A percentile compares a stretch with the other conserved stretches of the same genome.
These are phyloP conservation scores for Annulohypoxylon bovei DNA, from an alignment of 495 filamentous ascomycete species.

Conservation along the genomic window DNA sequence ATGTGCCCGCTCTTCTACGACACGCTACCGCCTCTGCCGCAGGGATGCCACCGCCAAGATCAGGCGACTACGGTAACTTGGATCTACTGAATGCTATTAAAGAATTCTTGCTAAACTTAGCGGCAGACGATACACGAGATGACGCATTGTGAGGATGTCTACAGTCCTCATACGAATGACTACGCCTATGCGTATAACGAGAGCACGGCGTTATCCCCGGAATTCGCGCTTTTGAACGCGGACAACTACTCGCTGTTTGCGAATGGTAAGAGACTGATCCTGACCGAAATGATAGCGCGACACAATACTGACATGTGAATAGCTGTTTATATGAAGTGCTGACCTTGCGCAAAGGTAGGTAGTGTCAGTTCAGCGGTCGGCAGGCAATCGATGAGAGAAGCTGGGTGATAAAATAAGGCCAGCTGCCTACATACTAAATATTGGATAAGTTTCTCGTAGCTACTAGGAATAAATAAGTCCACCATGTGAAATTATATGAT, in stretches of 20 bases:
- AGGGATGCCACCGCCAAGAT: slow-evolving; percentile 63
- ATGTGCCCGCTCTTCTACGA: slow-evolving; percentile 38
- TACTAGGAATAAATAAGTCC: too few relatives aligned
- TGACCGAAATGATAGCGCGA: not conserved
- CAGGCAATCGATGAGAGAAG: not conserved
- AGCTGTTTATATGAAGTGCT: slow-evolving; percentile 38
- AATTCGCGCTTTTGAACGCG: slow-evolving; percentile 63
- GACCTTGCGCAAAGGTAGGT: not conserved
- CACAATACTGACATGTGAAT: not conserved
- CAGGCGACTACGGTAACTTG: slow-evolving; percentile 68
- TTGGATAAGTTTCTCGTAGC: too few relatives aligned
- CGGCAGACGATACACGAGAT: slow-evolving; percentile 70
- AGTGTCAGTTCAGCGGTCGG: not conserved
- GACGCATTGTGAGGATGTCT: slow-evolving; percentile 62
- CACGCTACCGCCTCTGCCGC: slow-evolving; percentile 56
- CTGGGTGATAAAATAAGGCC: not conserved
- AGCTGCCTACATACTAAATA: too few relatives aligned
- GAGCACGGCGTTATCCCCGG: slow-evolving; percentile 51
- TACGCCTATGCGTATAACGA: slow-evolving; percentile 64
- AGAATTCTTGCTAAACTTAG: too few relatives aligned
- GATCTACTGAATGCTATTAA: too few relatives aligned
- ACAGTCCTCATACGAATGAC: slow-evolving; percentile 61
- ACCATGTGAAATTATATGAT: too few relatives aligned
- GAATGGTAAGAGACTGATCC: slow-evolving; percentile 50
- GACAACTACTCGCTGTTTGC: slow-evolving; percentile 70